Base-by-base conservation (phyloP, 2,329 filamentous ascomycete genomes). In the Fusarium poae region DNA sequence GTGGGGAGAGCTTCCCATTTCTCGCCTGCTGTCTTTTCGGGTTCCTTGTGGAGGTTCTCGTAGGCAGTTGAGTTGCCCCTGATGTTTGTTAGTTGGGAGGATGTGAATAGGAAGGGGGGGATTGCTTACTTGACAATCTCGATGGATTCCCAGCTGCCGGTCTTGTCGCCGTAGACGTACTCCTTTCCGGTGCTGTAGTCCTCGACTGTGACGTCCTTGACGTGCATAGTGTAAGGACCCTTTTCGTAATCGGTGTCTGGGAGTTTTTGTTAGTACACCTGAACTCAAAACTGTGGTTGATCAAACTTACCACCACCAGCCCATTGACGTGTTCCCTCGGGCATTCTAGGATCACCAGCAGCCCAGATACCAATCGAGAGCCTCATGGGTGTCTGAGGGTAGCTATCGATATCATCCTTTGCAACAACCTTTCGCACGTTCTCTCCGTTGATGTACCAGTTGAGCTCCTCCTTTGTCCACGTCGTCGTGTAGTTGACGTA, bases 401-500 rank as follows among this genome's bases (percentile, higher is more conserved):
- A 94, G 75, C 86, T 86, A 50, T 85, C 77, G 15, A 88, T 88
- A 70, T 85, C 87, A 51, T 91, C 88, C 25, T 80, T 81, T 57
- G 88, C 86, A 11, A 84, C 77, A n/a, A 92, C 82, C 2, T 86
- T 89, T 65, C 92, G 89, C 52, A 92, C 84, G 6, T 86, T 83
- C 10, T 81, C 80, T 69, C 88, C 88, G 72, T 97, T 92, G 55
- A 96, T 88, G 73, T 85, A 87, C 85, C 88, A 94, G 63, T 89
- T 84, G 20, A 94, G 80, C 58, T 83, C 80, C 2, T 91, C 87
- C 67, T 86, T 81, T 23, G 89, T 93, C 92, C 92, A 94, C 70
- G 88, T 83, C 30, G 88, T 83, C n/a, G 90, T 91, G 79, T 94
- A 94, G 76, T 92, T 93, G 83, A 93, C 91, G 76, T 85, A 91